These are phyloP conservation scores for Podospora didyma DNA, from an alignment of 495 filamentous ascomycete species.

Conservation along the genomic window DNA sequence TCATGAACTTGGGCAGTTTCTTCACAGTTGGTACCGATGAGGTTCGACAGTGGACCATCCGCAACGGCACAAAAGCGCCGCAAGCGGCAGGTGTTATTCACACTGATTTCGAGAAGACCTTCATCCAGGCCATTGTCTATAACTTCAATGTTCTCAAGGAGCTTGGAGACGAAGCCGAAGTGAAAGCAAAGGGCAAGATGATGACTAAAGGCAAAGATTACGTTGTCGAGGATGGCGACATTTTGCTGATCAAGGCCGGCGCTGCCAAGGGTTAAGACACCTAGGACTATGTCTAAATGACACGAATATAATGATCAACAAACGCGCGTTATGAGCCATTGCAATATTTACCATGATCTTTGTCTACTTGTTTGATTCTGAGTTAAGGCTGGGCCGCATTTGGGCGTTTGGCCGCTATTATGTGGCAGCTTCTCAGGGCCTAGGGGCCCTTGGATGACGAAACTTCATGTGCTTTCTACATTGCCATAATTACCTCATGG, in stretches of 20 bases:
- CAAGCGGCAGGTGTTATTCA: constrained; percentile 98
- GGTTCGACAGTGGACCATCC: constrained; percentile 97
- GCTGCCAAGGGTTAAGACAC: constrained; percentile 70
- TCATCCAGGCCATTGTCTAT: constrained; percentile 93
- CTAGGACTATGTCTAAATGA: background rate
- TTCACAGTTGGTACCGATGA: constrained; percentile 98
- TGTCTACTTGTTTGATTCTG: background rate
- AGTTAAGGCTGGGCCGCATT: no score
- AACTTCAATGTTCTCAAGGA: constrained; percentile 79
- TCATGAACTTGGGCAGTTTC: constrained; percentile 86
- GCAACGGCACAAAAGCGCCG: constrained; percentile 93
- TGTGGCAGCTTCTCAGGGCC: no score
- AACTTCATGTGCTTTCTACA: no score
- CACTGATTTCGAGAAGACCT: constrained; percentile 99
- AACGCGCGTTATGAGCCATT: background rate
- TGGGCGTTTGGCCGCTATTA: no score
- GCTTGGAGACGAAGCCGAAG: constrained; percentile 78
- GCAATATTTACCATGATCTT: background rate
- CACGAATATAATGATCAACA: constrained; percentile 12
- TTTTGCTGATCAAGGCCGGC: constrained; percentile 89
- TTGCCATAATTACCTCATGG: no score
- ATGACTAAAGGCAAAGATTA: constrained; percentile 99
- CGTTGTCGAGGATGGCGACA: constrained; percentile 72
- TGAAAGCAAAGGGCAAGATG: constrained; percentile 91
- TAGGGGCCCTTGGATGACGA: no score